Evolutionary conservation across 2,329 filamentous ascomycete genomes (phyloP).

Genomic region (Phyllosticta paracitricarpa): DNA sequence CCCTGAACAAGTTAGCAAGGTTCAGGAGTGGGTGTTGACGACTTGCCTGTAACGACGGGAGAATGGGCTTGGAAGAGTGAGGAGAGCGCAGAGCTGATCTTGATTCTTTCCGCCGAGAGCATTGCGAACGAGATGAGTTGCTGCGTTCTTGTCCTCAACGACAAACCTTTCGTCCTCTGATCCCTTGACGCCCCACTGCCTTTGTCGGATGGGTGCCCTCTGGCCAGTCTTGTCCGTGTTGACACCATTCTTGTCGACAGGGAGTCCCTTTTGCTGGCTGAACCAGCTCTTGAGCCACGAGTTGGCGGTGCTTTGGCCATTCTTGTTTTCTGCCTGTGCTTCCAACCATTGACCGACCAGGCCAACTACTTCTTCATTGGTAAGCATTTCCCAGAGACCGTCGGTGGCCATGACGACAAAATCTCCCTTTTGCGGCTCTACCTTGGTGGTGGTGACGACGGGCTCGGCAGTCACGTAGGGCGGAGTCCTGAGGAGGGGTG

Average conservation of each 20-base stretch:
- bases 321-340: constrained; percentile 43
- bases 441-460: constrained; percentile 83
- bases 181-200: constrained; percentile 79
- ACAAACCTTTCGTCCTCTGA: constrained; percentile 74
- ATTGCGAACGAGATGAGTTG: constrained; percentile 90
- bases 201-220: constrained; percentile 74
- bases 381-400: constrained; percentile 97
- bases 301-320: constrained; percentile 25
- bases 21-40: background rate
- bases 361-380: constrained; percentile 94
- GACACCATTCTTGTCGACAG: constrained; percentile 58
- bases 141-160: constrained; percentile 89
- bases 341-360: constrained; percentile 97
- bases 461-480: constrained; percentile 97
- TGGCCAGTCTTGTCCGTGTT: constrained; percentile 53
- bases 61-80: constrained; percentile 86
- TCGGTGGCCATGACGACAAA: constrained; percentile 96
- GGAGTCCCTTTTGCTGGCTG: constrained; percentile 49
- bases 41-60: constrained; percentile 78
- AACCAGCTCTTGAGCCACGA: constrained; percentile 69
- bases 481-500: constrained; percentile 71
- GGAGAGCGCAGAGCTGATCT: constrained; percentile 84
- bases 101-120: constrained; percentile 86
- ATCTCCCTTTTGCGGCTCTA: constrained; percentile 81
- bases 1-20: constrained; percentile 41